Percentiles rank a stretch among this genome's conserved stretches.
phyloP scores from a whole-genome alignment of 164 flowering plant species.

The Magnolia changhungtana region DNA sequence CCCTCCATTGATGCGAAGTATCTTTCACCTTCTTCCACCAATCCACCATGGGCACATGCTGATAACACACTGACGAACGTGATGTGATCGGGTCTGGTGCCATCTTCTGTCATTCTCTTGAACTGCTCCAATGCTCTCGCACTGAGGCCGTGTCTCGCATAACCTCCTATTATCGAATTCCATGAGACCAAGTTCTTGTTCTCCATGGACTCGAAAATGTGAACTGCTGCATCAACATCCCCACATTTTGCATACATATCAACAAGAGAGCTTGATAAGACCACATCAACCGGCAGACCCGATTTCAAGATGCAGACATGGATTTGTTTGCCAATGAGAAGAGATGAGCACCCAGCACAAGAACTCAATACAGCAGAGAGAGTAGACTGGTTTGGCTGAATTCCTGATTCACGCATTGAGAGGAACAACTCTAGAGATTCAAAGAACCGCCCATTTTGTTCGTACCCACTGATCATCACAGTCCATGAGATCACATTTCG shows the following conservation, averaged over 20 bases:
- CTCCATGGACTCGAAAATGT: constrained; percentile 32
- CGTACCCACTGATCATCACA: constrained; percentile 57
- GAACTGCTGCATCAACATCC: constrained; percentile 35
- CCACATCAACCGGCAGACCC: constrained; percentile 34
- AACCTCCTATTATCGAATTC: constrained; percentile 61
- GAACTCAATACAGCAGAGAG: constrained; percentile 43
- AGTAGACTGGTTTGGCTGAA: constrained; percentile 37
- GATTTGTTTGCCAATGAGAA: constrained; percentile 45
- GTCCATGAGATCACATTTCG: constrained; percentile 62
- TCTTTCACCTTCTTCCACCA: constrained; percentile 45
- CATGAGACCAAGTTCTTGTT: constrained; percentile 44
- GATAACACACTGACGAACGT: constrained; percentile 47
- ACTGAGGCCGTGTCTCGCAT: constrained; percentile 55
- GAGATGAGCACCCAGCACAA: constrained; percentile 46
- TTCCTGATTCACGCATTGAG: constrained; percentile 34
- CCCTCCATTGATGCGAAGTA: constrained; percentile 36
- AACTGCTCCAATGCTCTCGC: constrained; percentile 41
- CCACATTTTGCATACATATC: constrained; percentile 63
- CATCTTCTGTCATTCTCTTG: constrained; percentile 33
- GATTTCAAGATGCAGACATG: constrained; percentile 35
- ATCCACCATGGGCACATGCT: constrained; percentile 58
- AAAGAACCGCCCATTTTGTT: constrained; percentile 23
- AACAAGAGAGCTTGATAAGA: constrained; percentile 43
- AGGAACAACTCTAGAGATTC: constrained; percentile 43
- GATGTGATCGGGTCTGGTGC: constrained; percentile 41